Evolutionary conservation across 176 grass and related monocot species (phyloP).

Genomic region (Oropetium thomaeum): DNA sequence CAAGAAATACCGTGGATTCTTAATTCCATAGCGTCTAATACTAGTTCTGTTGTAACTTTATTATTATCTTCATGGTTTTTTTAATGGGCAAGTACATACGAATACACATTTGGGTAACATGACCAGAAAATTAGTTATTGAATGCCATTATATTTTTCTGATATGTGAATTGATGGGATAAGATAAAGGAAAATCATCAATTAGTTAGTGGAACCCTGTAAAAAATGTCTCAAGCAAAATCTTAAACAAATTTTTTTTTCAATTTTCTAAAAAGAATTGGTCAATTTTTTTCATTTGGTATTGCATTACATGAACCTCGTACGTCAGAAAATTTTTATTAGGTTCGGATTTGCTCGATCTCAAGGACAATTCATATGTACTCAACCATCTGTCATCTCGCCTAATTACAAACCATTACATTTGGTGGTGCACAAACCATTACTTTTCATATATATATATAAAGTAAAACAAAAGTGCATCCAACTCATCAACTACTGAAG

Average conservation of each 20-base stretch:
- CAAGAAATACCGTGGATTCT: constrained; percentile 20
- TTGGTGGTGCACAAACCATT: background rate
- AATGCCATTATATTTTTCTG: background rate
- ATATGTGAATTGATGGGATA: background rate
- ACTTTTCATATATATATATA: background rate
- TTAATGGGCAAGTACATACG: background rate
- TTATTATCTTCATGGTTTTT: background rate
- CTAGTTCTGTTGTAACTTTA: background rate
- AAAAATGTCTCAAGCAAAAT: background rate
- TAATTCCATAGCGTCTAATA: background rate
- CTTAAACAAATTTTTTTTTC: background rate
- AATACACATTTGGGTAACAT: background rate
- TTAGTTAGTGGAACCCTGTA: too few species aligned
- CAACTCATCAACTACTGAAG: background rate
- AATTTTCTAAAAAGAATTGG: background rate
- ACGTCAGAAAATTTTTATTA: too few species aligned
- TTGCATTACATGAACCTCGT: background rate
- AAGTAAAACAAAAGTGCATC: background rate
- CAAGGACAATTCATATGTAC: background rate
- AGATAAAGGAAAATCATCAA: background rate
- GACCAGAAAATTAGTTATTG: too few species aligned
- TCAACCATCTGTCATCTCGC: too few species aligned
- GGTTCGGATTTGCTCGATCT: background rate
- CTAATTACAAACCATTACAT: background rate
- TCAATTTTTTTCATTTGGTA: background rate